Percentiles rank a stretch among this genome's conserved stretches.
phyloP scores from a whole-genome alignment of 495 filamentous ascomycete species.

The Penicillium argentinense region DNA sequence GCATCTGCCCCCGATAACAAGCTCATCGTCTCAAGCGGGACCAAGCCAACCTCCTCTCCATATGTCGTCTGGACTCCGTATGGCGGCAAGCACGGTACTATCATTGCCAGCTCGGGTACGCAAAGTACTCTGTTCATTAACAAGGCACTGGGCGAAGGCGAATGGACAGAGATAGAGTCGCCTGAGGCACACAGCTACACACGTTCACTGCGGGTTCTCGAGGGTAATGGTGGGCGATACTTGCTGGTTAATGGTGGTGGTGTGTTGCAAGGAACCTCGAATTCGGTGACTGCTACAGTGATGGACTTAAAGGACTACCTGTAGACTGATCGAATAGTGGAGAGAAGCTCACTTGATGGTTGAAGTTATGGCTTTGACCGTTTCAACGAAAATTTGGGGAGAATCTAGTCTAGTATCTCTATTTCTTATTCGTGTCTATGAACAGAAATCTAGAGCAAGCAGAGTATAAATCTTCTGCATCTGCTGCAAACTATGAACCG shows the following conservation, averaged over 20 bases:
- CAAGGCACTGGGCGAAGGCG: conserved; percentile 49
- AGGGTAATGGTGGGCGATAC: conserved; percentile 25
- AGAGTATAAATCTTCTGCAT: conserved; percentile 22
- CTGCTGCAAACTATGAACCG: conserved; percentile 33
- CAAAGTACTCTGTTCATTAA: conserved; percentile 59
- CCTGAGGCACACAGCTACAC: conserved; percentile 52
- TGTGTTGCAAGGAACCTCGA: conserved; percentile 21
- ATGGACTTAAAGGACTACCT: conserved; percentile 26
- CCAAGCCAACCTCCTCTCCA: conserved; percentile 52
- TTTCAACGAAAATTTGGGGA: neutral
- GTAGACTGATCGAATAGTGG: conserved; percentile 5
- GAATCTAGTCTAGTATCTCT: neutral
- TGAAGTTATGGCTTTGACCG: neutral
- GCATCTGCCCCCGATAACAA: conserved; percentile 36
- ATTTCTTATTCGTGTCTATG: neutral
- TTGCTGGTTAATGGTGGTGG: conserved; percentile 31
- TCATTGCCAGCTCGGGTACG: conserved; percentile 55
- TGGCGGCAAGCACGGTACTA: conserved; percentile 57
- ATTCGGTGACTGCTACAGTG: conserved; percentile 33
- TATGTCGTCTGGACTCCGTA: conserved; percentile 55
- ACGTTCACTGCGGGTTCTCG: conserved; percentile 46
- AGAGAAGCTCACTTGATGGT: too few species aligned
- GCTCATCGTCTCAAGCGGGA: conserved; percentile 47
- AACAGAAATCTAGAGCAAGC: conserved; percentile 31
- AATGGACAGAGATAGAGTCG: conserved; percentile 55